Evolutionary conservation across 1,284 basidiomycete genomes (phyloP).

Genomic region (Trichosporon coremiiforme): DNA sequence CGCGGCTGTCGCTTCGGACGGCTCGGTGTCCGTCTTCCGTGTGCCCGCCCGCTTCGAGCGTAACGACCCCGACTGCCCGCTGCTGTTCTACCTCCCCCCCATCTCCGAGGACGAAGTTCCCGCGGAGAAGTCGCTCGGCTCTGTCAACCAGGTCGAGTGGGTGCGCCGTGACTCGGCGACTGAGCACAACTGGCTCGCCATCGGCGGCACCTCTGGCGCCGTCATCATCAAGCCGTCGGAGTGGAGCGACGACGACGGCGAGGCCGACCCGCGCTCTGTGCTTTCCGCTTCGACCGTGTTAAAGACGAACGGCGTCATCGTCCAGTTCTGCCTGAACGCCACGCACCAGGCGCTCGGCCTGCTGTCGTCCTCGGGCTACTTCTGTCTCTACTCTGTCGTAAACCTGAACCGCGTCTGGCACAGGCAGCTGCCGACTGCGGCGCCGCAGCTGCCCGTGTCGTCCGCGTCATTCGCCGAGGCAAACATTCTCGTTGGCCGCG

Average conservation of each 20-base stretch:
- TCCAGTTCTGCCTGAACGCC: conserved; percentile 48
- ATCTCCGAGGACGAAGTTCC: conserved; percentile 20
- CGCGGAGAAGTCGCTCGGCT: conserved; percentile 32
- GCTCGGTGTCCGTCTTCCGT: conserved; percentile 37
- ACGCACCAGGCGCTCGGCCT: conserved; percentile 48
- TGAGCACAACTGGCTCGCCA: conserved; percentile 35
- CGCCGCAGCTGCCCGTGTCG: conserved; percentile 28
- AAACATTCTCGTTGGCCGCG: conserved; percentile 47
- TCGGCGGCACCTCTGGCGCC: conserved; percentile 44
- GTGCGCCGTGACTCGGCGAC: conserved; percentile 36
- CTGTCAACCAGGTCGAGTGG: conserved; percentile 43
- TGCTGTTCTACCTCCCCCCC: conserved; percentile 32
- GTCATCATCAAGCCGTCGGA: conserved; percentile 36
- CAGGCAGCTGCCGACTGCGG: conserved; percentile 39
- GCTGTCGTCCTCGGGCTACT: conserved; percentile 38
- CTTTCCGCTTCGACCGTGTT: conserved; percentile 36
- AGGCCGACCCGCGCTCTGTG: conserved; percentile 26
- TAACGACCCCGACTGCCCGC: conserved; percentile 39
- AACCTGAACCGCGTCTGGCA: conserved; percentile 47
- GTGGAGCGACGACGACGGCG: conserved; percentile 21
- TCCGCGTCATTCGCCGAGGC: conserved; percentile 48
- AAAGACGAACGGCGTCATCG: conserved; percentile 41
- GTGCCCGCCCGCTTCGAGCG: conserved; percentile 39
- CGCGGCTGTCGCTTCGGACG: conserved; percentile 41
- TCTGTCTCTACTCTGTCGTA: conserved; percentile 43